Percentiles rank a stretch among this genome's conserved stretches.
phyloP scores from a whole-genome alignment of 306 rosid species.

The Astragalus glycyphyllos region DNA sequence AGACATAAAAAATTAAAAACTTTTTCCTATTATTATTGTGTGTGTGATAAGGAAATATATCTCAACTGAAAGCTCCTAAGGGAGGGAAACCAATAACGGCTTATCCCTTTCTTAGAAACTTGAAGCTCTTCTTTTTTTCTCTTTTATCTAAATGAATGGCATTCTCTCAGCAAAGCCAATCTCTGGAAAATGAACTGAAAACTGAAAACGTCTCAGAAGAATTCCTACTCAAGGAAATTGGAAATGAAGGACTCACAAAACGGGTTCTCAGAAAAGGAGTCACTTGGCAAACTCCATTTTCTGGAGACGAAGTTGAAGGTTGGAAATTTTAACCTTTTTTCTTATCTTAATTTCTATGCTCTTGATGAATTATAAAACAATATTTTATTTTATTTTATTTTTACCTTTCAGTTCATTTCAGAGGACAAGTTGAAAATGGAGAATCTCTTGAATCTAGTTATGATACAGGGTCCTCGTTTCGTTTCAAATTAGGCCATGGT shows the following conservation, averaged over 20 bases:
- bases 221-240: slow-evolving; percentile 40
- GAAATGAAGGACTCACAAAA: slow-evolving; percentile 67
- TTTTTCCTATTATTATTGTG: too few species aligned
- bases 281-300: slow-evolving; percentile 70
- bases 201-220: slow-evolving; percentile 40
- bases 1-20: too few species aligned
- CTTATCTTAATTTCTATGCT: background rate
- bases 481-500: slow-evolving; percentile 69
- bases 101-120: slow-evolving; percentile 58
- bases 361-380: slow-evolving; percentile 14
- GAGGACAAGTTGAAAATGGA: slow-evolving; percentile 55
- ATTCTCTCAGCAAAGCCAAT: slow-evolving; percentile 36
- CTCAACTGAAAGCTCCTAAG: slow-evolving; percentile 41
- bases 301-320: slow-evolving; percentile 73
- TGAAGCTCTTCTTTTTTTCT: slow-evolving; percentile 33
- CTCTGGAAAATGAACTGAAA: slow-evolving; percentile 31
- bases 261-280: slow-evolving; percentile 55
- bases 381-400: background rate
- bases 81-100: slow-evolving; percentile 76
- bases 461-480: slow-evolving; percentile 55
- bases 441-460: slow-evolving; percentile 51
- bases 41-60: slow-evolving; percentile 35
- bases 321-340: background rate
- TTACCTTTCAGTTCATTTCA: slow-evolving; percentile 60
- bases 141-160: slow-evolving; percentile 49